phyloP scores from a whole-genome alignment of 352 stramenopile species.

The Salisapilia sapeloensis region DNA sequence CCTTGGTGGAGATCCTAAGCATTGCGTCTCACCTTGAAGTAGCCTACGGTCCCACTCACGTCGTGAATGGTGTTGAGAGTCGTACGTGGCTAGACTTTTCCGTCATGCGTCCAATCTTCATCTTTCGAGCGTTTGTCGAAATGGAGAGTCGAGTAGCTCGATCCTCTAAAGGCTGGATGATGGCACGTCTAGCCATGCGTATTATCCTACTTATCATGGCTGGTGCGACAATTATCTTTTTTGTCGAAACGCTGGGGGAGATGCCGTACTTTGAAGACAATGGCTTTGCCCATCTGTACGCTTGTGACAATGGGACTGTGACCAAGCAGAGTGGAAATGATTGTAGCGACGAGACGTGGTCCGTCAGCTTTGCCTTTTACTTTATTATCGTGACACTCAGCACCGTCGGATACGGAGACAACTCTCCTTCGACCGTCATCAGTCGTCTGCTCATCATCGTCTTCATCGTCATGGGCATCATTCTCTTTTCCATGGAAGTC shows the following conservation, averaged over 20 bases:
- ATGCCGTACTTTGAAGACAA: constrained; percentile 62
- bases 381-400: constrained; percentile 80
- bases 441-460: constrained; percentile 71
- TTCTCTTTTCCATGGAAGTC: constrained; percentile 81
- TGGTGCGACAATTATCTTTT: constrained; percentile 69
- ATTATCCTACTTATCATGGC: constrained; percentile 75
- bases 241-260: constrained; percentile 76
- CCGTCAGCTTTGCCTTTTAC: constrained; percentile 81
- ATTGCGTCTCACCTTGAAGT: constrained; percentile 58
- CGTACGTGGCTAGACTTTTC: constrained; percentile 77
- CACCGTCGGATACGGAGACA: constrained; percentile 80
- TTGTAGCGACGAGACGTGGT: constrained; percentile 57
- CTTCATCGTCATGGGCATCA: constrained; percentile 79
- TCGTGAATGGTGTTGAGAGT: constrained; percentile 28
- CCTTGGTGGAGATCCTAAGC: constrained; percentile 56
- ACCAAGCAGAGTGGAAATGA: constrained; percentile 21
- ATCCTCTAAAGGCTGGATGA: constrained; percentile 68
- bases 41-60: constrained; percentile 46
- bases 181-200: constrained; percentile 54
- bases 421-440: constrained; percentile 64
- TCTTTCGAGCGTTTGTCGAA: constrained; percentile 65
- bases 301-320: constrained; percentile 37
- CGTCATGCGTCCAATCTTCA: constrained; percentile 69
- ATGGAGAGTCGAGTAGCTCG: constrained; percentile 63
- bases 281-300: constrained; percentile 70